Conservation (phyloP, 2,329 filamentous ascomycete genomes). For the Scedosporium dehoogii region DNA sequence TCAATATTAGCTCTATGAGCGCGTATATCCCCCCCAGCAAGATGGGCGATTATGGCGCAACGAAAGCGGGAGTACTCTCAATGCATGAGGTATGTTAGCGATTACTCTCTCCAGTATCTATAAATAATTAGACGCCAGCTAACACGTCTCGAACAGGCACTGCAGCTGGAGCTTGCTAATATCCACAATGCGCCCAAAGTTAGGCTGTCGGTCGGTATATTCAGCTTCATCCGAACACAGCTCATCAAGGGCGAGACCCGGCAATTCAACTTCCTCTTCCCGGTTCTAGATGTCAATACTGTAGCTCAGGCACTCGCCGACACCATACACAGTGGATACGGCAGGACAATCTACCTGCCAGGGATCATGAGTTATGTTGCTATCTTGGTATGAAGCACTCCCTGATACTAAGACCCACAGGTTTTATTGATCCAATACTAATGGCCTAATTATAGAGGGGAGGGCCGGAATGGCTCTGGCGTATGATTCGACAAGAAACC, state of each 20-base stretch:
- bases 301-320: constrained; percentile 4
- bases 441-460: neutral
- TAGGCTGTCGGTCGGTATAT: constrained; percentile 17
- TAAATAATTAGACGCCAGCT: neutral
- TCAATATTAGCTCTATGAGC: constrained; percentile 45
- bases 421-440: neutral
- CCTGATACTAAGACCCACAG: no score
- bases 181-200: constrained; percentile 45
- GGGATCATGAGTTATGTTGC: neutral
- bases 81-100: constrained; percentile 44
- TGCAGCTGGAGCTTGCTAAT: constrained; percentile 37
- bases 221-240: constrained; percentile 36
- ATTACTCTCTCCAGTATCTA: neutral
- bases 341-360: neutral
- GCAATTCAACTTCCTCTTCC: constrained; percentile 8
- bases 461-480: neutral
- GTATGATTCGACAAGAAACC: neutral
- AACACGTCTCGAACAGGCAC: constrained; percentile 3
- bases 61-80: constrained; percentile 46
- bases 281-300: neutral
- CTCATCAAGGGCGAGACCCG: constrained; percentile 19
- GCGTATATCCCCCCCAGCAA: constrained; percentile 41
- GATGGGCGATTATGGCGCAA: constrained; percentile 49
- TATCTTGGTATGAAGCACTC: neutral
- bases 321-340: neutral